Evolutionary conservation across 2,329 filamentous ascomycete species (phyloP).

Genomic region (Passalora sequoiae): DNA sequence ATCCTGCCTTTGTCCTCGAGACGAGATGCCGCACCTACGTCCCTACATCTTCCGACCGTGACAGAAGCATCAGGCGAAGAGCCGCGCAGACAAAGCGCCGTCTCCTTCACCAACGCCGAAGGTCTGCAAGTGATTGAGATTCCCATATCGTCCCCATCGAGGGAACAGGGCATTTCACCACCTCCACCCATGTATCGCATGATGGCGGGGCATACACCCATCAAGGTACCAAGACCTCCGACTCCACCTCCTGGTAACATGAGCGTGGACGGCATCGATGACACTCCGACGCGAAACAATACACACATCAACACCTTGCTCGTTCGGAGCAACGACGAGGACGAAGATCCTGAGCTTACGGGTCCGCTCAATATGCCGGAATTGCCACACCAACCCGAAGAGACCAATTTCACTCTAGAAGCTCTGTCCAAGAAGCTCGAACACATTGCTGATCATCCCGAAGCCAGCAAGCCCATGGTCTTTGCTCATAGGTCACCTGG

Average conservation of each 20-base stretch:
- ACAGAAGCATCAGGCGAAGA: slow-evolving; percentile 13
- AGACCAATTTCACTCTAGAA: slow-evolving; percentile 35
- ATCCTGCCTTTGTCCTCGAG: slow-evolving; percentile 21
- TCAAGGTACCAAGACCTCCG: slow-evolving; percentile 27
- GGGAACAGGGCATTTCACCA: slow-evolving; percentile 26
- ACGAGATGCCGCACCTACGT: slow-evolving; percentile 25
- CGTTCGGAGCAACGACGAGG: slow-evolving; percentile 25
- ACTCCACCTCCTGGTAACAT: slow-evolving; percentile 28
- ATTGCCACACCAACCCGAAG: slow-evolving; percentile 31
- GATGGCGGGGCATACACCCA: slow-evolving; percentile 34
- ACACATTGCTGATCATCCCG: slow-evolving; percentile 32
- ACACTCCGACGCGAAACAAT: slow-evolving; percentile 35
- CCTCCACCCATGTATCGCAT: slow-evolving; percentile 29
- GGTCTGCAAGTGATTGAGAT: slow-evolving; percentile 30
- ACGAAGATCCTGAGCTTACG: slow-evolving; percentile 31
- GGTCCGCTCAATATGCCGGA: slow-evolving; percentile 35
- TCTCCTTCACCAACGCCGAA: slow-evolving; percentile 25
- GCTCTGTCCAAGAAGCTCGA: slow-evolving; percentile 30
- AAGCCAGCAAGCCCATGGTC: slow-evolving; percentile 28
- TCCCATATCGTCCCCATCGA: slow-evolving; percentile 23
- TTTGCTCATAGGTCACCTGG: slow-evolving; percentile 29
- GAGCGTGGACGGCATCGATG: slow-evolving; percentile 29
- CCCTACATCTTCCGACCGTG: slow-evolving; percentile 23
- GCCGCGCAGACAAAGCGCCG: slow-evolving; percentile 17
- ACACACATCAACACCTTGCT: slow-evolving; percentile 33